A percentile compares a stretch with the other conserved stretches of the same genome.
Evolutionary conservation across 805 yeast genomes (phyloP).

Genomic region (Metschnikowia matae): DNA sequence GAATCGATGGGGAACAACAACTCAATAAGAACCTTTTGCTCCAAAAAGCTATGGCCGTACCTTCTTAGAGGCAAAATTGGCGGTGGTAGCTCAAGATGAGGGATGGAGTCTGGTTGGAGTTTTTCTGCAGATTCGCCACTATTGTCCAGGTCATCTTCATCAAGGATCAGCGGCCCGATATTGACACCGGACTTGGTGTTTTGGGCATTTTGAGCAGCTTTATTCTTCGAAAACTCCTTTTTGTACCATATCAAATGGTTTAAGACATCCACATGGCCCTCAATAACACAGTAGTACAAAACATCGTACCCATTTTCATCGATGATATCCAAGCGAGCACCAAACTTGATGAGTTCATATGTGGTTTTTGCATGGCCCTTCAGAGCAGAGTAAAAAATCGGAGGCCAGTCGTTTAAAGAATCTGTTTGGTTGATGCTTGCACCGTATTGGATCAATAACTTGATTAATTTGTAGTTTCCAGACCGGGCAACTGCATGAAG

Average conservation of each 20-base stretch:
- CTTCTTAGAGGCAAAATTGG: conserved; percentile 91
- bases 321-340: conserved; percentile 62
- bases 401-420: conserved; percentile 89
- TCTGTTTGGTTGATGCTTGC: conserved; percentile 74
- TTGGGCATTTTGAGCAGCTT: neutral
- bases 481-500: conserved; percentile 84
- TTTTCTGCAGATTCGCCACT: conserved; percentile 29
- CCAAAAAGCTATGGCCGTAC: conserved; percentile 94
- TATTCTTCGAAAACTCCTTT: conserved; percentile 11
- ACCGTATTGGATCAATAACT: conserved; percentile 65
- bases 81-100: conserved; percentile 90
- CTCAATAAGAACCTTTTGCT: conserved; percentile 82
- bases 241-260: conserved; percentile 55
- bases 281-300: conserved; percentile 86
- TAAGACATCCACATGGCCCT: conserved; percentile 82
- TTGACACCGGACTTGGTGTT: neutral
- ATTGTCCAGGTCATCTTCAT: conserved; percentile 33
- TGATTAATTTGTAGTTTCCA: conserved; percentile 69
- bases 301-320: conserved; percentile 84
- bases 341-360: conserved; percentile 61
- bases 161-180: conserved; percentile 17
- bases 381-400: conserved; percentile 83
- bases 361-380: conserved; percentile 78
- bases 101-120: conserved; percentile 63
- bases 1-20: conserved; percentile 54